A percentile compares a stretch with the other conserved stretches of the same genome.
phyloP scores from a whole-genome alignment of 306 rosid genomes.

The Clitoria ternatea region DNA sequence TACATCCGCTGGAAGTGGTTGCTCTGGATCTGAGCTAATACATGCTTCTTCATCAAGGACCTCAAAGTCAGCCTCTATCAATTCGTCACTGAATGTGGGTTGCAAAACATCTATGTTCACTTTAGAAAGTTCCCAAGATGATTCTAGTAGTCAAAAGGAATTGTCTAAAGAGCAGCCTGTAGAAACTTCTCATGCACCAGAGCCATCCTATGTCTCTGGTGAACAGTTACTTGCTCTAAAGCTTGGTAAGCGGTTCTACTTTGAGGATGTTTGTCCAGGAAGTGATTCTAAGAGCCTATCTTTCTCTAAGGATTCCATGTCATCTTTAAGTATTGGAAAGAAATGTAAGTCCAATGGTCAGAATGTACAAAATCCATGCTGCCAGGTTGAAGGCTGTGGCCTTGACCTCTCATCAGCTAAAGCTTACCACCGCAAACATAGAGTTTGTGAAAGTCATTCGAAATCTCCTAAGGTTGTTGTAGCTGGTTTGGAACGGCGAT shows the following conservation, averaged over 20 bases:
- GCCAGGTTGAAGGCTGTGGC: slow-evolving; percentile 91
- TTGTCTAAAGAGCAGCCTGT: slow-evolving; percentile 34
- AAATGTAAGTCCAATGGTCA: slow-evolving; percentile 42
- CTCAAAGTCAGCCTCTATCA: slow-evolving; percentile 61
- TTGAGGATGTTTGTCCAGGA: slow-evolving; percentile 52
- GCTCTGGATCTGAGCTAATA: slow-evolving; percentile 46
- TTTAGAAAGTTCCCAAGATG: slow-evolving; percentile 49
- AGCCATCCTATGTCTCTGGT: slow-evolving; percentile 48
- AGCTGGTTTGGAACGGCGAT: slow-evolving; percentile 66
- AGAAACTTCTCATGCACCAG: slow-evolving; percentile 39
- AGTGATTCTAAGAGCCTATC: slow-evolving; percentile 36
- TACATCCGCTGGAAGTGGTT: slow-evolving; percentile 43
- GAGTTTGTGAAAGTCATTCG: slow-evolving; percentile 74
- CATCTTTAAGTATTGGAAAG: slow-evolving; percentile 37
- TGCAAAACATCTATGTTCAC: slow-evolving; percentile 49
- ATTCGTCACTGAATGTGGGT: slow-evolving; percentile 58
- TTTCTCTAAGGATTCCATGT: slow-evolving; percentile 32
- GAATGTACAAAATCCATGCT: slow-evolving; percentile 29
- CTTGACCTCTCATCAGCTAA: slow-evolving; percentile 69
- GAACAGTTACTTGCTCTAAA: slow-evolving; percentile 78
- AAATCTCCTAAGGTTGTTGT: slow-evolving; percentile 69
- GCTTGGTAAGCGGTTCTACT: slow-evolving; percentile 76
- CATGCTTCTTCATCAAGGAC: slow-evolving; percentile 49
- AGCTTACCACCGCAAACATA: slow-evolving; percentile 80
- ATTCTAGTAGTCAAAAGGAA: slow-evolving; percentile 40